phyloP scores from a whole-genome alignment of 345 rosid genomes.

The Citrus hindsii region DNA sequence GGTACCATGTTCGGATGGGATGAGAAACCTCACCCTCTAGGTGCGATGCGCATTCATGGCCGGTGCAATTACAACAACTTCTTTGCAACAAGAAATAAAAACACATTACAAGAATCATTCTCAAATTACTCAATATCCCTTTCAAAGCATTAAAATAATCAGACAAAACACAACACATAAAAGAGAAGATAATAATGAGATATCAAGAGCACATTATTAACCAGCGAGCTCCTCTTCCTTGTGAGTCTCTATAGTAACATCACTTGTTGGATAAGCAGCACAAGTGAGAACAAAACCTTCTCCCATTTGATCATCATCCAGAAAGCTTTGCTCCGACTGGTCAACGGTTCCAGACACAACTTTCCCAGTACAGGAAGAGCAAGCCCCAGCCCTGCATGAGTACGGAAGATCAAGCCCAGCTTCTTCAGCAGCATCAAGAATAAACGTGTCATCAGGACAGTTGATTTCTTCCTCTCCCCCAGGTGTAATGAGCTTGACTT shows the following conservation, averaged over 20 bases:
- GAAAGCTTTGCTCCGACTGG: constrained; percentile 80
- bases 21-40: too few species aligned
- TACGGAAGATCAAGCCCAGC: constrained; percentile 74
- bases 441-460: constrained; percentile 50
- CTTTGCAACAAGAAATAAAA: not conserved
- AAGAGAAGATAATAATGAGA: too few species aligned
- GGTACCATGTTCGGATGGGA: not conserved
- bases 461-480: constrained; percentile 49
- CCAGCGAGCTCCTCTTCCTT: constrained; percentile 48
- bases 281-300: constrained; percentile 82
- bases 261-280: constrained; percentile 55
- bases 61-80: not conserved
- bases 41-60: too few species aligned
- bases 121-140: not conserved
- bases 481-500: constrained; percentile 75
- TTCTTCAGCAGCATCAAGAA: constrained; percentile 76
- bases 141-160: not conserved
- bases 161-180: not conserved
- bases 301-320: constrained; percentile 68
- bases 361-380: constrained; percentile 84
- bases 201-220: too few species aligned
- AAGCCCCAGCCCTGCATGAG: constrained; percentile 96
- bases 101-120: not conserved
- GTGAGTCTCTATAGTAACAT: constrained; percentile 77
- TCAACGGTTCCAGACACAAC: constrained; percentile 49